Evolutionary conservation across 2,329 filamentous ascomycete genomes (phyloP), one percentile per base, ranked within the genome.

Genomic region (Talaromyces sp.): DNA sequence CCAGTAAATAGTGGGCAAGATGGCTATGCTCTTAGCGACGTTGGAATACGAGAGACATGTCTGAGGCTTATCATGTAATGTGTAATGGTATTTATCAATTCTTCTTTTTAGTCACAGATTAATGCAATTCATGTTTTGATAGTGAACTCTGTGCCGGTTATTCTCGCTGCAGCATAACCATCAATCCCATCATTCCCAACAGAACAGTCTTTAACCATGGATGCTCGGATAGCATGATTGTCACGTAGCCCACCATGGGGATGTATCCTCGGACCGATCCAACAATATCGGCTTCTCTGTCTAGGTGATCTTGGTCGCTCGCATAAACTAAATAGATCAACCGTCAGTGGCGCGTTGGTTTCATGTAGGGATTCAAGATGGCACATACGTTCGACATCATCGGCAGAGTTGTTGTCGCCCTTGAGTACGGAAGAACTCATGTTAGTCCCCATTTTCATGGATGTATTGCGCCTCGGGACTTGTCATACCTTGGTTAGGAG

Each of bases 131-230:
- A 16, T 32, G 24, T 13, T 47, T 24, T 20, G n/a, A n/a, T 29
- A 4, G 20, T 44, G n/a, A 10, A 39, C 32, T 16, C 4, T 9
- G 20, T 42, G 49, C 29, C 44, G 51, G 54, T 66, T 78, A 97
- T 78, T 99, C 94, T 67, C 92, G 80, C 73, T 99, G 94, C 65
- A 99, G 72, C 43, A 99, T 87, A 22, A 97, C 94, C 77, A 96
- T 86, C 65, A 97, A 72, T 1, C 93, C 94, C 94, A 99, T 99
- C 46, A 97, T 82, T 1, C 90, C 93, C 67, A 99, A 74, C 86
- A 97, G 90, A 22, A 87, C 93, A 39, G 90, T 95, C 83, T 99
- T 99, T 65, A 97, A 73, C 93, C 93, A 97, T 5, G 94, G 94
- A 70, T 99, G 87, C 73, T 99, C 94, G 58, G 90, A 94, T 57